Evolutionary conservation across 1,284 basidiomycete genomes (phyloP).

Genomic region (Leccinum subrobustum): DNA sequence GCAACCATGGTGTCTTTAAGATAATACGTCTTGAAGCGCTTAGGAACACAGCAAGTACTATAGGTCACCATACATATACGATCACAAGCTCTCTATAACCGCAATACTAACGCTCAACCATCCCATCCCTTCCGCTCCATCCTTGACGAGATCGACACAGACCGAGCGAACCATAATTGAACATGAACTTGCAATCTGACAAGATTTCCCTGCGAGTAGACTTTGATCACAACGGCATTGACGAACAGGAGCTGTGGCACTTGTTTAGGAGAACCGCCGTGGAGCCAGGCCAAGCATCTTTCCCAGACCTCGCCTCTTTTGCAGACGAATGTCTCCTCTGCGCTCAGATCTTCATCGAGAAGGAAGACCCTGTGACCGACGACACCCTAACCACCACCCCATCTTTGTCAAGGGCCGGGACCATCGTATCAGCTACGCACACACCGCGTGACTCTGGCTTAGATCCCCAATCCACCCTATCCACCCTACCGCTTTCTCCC

Average conservation of each 20-base stretch:
- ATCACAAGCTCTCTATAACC: conserved; percentile 8
- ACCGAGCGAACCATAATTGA: conserved; percentile 7
- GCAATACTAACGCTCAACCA: conserved; percentile 9
- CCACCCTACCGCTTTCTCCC: not conserved
- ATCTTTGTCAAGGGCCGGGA: not conserved
- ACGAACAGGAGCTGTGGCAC: conserved; percentile 20
- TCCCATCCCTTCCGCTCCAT: not conserved
- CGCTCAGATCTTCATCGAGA: conserved; percentile 17
- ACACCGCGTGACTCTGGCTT: not conserved
- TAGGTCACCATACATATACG: conserved; percentile 2
- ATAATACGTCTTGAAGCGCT: conserved; percentile 9
- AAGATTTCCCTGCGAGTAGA: conserved; percentile 12
- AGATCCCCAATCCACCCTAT: not conserved
- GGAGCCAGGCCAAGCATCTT: conserved; percentile 29
- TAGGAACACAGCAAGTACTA: conserved; percentile 18
- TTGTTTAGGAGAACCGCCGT: conserved; percentile 24
- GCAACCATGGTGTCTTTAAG: not conserved
- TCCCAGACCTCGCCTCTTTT: conserved; percentile 23
- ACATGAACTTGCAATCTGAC: conserved; percentile 9
- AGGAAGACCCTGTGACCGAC: not conserved
- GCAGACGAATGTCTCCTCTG: conserved; percentile 32
- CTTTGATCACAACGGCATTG: not conserved
- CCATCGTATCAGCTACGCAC: not conserved
- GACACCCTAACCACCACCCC: not conserved
- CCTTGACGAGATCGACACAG: not conserved